Percentiles rank a stretch among this genome's conserved stretches.
Evolutionary conservation across 2,329 filamentous ascomycete species (phyloP).

Genomic region (Neofusicoccum laricinum): DNA sequence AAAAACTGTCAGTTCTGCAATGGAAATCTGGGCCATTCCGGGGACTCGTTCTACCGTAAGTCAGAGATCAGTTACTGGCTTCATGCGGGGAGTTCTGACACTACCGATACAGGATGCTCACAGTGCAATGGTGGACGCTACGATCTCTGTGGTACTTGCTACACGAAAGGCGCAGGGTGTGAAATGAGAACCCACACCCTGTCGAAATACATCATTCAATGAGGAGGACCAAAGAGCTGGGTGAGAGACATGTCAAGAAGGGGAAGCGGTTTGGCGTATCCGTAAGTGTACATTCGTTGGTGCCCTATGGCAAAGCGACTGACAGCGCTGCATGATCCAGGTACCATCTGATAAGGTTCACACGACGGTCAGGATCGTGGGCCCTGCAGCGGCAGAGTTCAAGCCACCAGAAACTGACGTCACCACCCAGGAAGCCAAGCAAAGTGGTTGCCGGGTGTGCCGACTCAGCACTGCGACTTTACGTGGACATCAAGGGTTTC

Average conservation of each 20-base stretch:
- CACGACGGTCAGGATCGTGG: neutral
- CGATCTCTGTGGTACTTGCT: neutral
- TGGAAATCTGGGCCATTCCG: neutral
- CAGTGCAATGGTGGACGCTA: neutral
- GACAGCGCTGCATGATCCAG: neutral
- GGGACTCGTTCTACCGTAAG: constrained; percentile 4
- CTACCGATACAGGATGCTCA: neutral
- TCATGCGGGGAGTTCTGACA: no score
- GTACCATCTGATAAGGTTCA: neutral
- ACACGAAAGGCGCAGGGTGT: neutral
- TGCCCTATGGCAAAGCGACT: no score
- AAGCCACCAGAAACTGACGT: neutral
- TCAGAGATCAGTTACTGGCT: neutral
- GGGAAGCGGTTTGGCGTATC: no score
- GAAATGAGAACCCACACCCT: neutral
- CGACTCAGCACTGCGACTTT: neutral
- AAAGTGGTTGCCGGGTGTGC: neutral
- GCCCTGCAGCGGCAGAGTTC: neutral
- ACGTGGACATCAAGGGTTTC: neutral
- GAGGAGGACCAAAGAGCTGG: neutral
- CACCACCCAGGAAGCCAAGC: neutral
- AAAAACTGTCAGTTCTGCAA: neutral
- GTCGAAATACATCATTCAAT: neutral
- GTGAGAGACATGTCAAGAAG: neutral
- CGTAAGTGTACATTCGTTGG: no score